A percentile compares a stretch with the other conserved stretches of the same genome.
Conservation (phyloP, 768 basidiomycete genomes). For the Coprinellus micaceus region DNA sequence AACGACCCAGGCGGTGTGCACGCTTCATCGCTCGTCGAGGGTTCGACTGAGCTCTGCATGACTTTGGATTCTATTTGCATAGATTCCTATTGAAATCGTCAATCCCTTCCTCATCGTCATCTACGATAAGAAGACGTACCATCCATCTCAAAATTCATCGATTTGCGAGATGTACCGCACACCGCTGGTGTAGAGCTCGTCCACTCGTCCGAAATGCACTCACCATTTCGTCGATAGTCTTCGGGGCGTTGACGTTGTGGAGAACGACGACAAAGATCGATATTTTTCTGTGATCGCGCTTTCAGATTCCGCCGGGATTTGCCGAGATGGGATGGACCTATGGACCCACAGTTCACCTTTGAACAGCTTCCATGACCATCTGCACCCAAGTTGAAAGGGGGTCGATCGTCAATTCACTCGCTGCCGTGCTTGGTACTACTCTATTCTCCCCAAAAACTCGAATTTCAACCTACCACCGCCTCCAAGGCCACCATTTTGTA, state of each 20-base stretch:
- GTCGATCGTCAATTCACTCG: too few species aligned
- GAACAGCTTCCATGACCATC: too few species aligned
- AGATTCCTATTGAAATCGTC: too few species aligned
- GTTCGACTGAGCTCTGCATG: not conserved
- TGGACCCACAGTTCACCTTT: too few species aligned
- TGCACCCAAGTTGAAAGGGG: too few species aligned
- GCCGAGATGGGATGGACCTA: not conserved
- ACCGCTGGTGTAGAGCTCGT: slow-evolving; percentile 40
- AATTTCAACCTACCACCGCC: too few species aligned
- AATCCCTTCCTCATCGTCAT: slow-evolving; percentile 27
- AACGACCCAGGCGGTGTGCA: slow-evolving; percentile 34
- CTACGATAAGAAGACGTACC: slow-evolving; percentile 39
- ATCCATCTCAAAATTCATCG: slow-evolving; percentile 42
- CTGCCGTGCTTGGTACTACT: too few species aligned
- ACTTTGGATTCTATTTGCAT: not conserved
- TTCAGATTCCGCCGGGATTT: not conserved
- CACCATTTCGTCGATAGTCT: slow-evolving; percentile 49
- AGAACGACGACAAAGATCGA: not conserved
- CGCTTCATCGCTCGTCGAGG: slow-evolving; percentile 33
- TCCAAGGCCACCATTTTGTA: too few species aligned
- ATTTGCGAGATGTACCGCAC: slow-evolving; percentile 32
- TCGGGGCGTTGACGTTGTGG: slow-evolving; percentile 30
- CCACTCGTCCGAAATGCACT: slow-evolving; percentile 29
- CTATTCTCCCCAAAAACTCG: too few species aligned
- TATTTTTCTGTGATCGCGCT: not conserved